These are phyloP conservation scores for Leccinum subatratum DNA, from an alignment of 1,284 basidiomycete genomes.

Conservation along the genomic window DNA sequence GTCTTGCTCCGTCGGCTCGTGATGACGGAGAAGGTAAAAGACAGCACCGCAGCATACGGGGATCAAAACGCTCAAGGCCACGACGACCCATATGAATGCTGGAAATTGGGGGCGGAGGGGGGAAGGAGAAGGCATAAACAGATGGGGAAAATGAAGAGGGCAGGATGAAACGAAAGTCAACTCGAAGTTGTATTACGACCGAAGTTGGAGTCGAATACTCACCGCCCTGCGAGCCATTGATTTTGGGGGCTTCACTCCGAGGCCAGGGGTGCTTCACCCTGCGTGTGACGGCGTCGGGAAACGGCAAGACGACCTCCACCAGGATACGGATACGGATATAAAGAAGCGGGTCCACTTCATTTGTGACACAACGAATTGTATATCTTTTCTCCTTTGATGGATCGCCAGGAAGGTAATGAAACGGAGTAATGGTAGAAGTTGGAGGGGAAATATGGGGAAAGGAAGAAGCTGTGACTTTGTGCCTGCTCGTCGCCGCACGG, in stretches of 20 bases:
- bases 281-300: not conserved
- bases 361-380: not conserved
- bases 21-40: constrained; percentile 41
- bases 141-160: not conserved
- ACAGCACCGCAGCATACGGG: constrained; percentile 40
- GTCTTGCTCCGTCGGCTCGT: constrained; percentile 33
- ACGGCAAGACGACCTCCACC: not conserved
- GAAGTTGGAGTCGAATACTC: constrained; percentile 11
- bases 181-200: not conserved
- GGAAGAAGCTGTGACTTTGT: not conserved
- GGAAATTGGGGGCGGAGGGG: not conserved
- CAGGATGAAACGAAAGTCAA: not conserved
- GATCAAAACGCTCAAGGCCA: constrained; percentile 43
- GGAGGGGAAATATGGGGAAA: not conserved
- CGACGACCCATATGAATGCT: constrained; percentile 46
- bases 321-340: not conserved
- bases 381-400: not conserved
- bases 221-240: constrained; percentile 45
- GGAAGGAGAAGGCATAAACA: constrained; percentile 3
- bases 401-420: not conserved
- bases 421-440: not conserved
- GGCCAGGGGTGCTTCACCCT: constrained; percentile 8
- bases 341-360: not conserved
- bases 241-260: constrained; percentile 38
- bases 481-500: constrained; percentile 4